Percentiles rank a stretch among this genome's conserved stretches.
phyloP scores from a whole-genome alignment of 495 filamentous ascomycete species.

The Podospora conica region DNA sequence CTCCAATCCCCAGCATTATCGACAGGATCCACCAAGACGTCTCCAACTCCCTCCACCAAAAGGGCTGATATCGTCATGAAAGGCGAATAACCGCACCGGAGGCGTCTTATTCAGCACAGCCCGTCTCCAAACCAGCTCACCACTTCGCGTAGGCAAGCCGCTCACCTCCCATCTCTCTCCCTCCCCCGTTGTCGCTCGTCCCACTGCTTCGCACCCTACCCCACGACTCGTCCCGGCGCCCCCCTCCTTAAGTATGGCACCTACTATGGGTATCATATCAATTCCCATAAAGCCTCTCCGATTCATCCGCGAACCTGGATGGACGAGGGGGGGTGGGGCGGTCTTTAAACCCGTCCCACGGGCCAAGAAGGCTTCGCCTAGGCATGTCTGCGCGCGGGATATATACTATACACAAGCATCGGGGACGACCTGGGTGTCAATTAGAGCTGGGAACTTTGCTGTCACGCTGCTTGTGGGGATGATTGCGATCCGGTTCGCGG shows the following conservation, averaged over 20 bases:
- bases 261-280: neutral
- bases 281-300: neutral
- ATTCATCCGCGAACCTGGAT: neutral
- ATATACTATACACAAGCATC: neutral
- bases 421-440: neutral
- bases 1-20: neutral
- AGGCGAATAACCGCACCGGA: neutral
- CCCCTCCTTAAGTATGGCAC: neutral
- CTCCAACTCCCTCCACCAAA: neutral
- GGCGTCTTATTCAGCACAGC: neutral
- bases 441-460: neutral
- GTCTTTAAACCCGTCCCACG: neutral
- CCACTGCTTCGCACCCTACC: neutral
- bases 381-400: neutral
- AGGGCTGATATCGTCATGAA: neutral
- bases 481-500: neutral
- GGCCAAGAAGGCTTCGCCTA: neutral
- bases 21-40: neutral
- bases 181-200: neutral
- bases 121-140: neutral
- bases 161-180: neutral
- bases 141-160: neutral
- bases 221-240: neutral
- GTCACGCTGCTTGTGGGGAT: neutral
- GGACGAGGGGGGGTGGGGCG: neutral